Evolutionary conservation across 2,329 filamentous ascomycete genomes (phyloP).

Genomic region (Cordyceps fumosorosea): DNA sequence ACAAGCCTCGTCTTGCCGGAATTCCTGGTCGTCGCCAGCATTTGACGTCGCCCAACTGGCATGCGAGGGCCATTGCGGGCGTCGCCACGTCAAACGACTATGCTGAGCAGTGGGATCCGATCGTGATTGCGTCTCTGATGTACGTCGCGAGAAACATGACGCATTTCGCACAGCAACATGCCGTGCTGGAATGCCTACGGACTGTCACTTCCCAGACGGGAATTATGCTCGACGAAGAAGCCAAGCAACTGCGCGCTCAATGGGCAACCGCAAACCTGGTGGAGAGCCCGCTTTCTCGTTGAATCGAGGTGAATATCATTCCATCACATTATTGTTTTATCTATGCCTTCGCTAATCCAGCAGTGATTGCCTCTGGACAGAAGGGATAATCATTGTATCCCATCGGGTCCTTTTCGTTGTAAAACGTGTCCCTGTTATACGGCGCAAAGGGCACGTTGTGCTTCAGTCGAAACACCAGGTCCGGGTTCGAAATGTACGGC

Average conservation of each 20-base stretch:
- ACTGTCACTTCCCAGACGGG: constrained; percentile 15
- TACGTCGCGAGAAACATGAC: constrained; percentile 22
- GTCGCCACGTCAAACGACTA: constrained; percentile 24
- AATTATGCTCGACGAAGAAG: constrained; percentile 16
- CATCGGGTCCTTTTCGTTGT: constrained; percentile 21
- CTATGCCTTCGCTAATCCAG: neutral
- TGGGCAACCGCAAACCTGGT: constrained; percentile 6
- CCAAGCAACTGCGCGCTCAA: constrained; percentile 1
- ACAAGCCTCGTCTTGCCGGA: constrained; percentile 19
- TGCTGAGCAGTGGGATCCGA: constrained; percentile 27
- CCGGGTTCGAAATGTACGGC: constrained; percentile 30
- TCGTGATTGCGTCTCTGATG: constrained; percentile 22
- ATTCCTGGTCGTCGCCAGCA: constrained; percentile 9
- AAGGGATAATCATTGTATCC: constrained; percentile 27
- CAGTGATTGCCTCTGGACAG: constrained; percentile 15
- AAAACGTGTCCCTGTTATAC: constrained; percentile 36
- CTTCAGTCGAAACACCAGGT: constrained; percentile 32
- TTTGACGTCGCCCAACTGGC: constrained; percentile 20
- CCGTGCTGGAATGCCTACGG: constrained; percentile 17
- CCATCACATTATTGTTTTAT: neutral
- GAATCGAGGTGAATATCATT: neutral
- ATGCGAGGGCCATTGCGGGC: constrained; percentile 25
- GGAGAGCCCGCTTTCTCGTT: neutral
- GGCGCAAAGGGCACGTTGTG: constrained; percentile 28
- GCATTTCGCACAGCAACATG: constrained; percentile 22